Percentiles rank a stretch among this genome's conserved stretches.
Evolutionary conservation across 768 basidiomycete genomes (phyloP).

Genomic region (Vararia minispora): DNA sequence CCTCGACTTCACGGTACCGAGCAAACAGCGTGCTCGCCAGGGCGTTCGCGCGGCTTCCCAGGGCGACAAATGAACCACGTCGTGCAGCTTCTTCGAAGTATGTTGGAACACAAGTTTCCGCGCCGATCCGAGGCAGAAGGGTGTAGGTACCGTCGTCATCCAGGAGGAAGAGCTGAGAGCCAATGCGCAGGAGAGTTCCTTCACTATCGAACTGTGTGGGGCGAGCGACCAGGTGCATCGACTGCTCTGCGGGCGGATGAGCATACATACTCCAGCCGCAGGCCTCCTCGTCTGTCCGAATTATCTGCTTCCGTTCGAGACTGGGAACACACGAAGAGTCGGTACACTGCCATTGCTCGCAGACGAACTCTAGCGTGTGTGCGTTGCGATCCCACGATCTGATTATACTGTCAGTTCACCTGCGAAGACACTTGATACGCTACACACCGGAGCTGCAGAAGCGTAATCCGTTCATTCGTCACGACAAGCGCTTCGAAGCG

Average conservation of each 20-base stretch:
- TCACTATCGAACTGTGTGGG: slow-evolving; percentile 2
- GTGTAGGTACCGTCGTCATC: neutral
- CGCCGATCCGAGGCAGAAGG: neutral
- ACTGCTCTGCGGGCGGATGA: neutral
- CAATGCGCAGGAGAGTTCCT: slow-evolving; percentile 5
- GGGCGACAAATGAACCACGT: neutral
- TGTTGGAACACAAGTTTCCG: neutral
- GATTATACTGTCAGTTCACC: too few species aligned
- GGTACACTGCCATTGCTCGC: neutral
- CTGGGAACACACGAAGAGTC: neutral
- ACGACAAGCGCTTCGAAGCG: neutral
- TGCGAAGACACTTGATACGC: too few species aligned
- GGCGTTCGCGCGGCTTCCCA: neutral
- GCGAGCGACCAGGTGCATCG: neutral
- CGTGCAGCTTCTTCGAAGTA: slow-evolving; percentile 8
- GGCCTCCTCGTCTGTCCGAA: neutral
- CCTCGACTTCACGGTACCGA: neutral
- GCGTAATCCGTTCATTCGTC: neutral
- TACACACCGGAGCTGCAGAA: neutral
- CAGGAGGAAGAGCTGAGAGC: slow-evolving; percentile 2
- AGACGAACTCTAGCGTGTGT: neutral
- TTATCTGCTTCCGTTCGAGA: neutral
- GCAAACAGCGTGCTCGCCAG: neutral
- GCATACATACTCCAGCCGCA: neutral
- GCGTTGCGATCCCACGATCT: neutral